Base-by-base conservation (phyloP, 2,329 filamentous ascomycete species). In the Alternaria ventricosa region DNA sequence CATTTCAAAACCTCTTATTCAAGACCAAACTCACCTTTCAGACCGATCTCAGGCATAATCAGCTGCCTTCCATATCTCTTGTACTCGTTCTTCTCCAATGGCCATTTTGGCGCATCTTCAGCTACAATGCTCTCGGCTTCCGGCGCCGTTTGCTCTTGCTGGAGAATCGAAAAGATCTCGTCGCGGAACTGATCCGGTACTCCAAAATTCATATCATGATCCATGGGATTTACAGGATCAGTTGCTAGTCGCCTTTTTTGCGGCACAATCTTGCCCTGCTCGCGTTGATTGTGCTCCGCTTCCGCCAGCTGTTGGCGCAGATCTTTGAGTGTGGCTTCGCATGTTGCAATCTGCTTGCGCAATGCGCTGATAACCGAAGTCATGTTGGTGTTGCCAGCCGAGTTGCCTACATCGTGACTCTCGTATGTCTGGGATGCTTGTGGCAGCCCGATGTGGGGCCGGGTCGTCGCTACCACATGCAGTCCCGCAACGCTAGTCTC, bases 1-100 rank as follows among this genome's bases (percentile, higher is more conserved):
- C 11, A 12, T 27, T 22, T 6, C 5, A n/a, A 13, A 15, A 20
- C 4, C 6, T 11, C 18, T 18, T 41, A 22, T 56, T 28, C 11
- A 46, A 8, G 46, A 41, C n/a, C 23, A 4, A 7, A 67, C 79
- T 65, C 53, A 92, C 92, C 93, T 78, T 89, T 84, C 1, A 97
- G 83, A 0, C 94, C 94, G 64, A 97, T 85, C 61, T 91, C 88
- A 0, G 93, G 91, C 64, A 97, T 88, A 68, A 98, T 94, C 83
- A 98, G 90, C 81, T 97, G 95, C 43, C 95, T 86, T 8, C 93
- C 94, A 82, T 98, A 98, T 65, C 94, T 87, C 68, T 88, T 88
- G 78, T 97, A 97, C 72, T 97, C 94, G 6, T 91, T 87, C 15
- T 84, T 82, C 5, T 82, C 79, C 3, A 97, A 83, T 0, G 92